Conservation (phyloP, 495 filamentous ascomycete genomes). For the Amniculicola lignicola region DNA sequence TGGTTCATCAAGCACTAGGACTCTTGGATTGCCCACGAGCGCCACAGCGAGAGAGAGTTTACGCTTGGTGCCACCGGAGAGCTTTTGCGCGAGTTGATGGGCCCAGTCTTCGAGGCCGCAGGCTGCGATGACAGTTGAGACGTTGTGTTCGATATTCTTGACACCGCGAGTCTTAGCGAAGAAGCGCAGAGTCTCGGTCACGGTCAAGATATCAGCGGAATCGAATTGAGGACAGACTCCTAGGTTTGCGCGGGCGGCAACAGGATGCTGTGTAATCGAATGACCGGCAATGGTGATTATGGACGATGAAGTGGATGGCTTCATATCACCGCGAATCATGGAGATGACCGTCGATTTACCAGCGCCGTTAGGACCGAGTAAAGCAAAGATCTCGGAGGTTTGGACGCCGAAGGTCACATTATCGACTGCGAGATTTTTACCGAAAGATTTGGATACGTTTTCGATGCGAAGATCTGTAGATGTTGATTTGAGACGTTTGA, state of each 20-base stretch:
- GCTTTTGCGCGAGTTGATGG: conserved; percentile 36
- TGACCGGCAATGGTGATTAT: conserved; percentile 71
- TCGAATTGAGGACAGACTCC: conserved; percentile 76
- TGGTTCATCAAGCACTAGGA: conserved; percentile 52
- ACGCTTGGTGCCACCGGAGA: conserved; percentile 56
- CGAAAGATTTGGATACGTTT: conserved; percentile 71
- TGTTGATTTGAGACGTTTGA: conserved; percentile 49
- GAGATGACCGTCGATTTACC: conserved; percentile 84
- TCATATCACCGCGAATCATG: conserved; percentile 74
- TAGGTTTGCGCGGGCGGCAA: conserved; percentile 61
- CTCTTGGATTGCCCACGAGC: conserved; percentile 50
- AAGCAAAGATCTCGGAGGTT: conserved; percentile 74
- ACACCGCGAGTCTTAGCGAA: conserved; percentile 70
- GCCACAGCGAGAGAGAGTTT: conserved; percentile 53
- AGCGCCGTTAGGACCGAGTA: conserved; percentile 83
- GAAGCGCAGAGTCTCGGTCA: conserved; percentile 63
- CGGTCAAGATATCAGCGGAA: conserved; percentile 51
- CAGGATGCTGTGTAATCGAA: conserved; percentile 61
- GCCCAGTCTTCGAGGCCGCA: conserved; percentile 35
- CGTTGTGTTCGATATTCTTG: conserved; percentile 60
- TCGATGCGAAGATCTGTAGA: conserved; percentile 63
- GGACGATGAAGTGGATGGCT: conserved; percentile 43
- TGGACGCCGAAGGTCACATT: conserved; percentile 77
- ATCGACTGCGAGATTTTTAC: conserved; percentile 65
- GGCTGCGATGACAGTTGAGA: conserved; percentile 39